Conservation (phyloP, 1,139 yeast species). For the Taphrina pruni region DNA sequence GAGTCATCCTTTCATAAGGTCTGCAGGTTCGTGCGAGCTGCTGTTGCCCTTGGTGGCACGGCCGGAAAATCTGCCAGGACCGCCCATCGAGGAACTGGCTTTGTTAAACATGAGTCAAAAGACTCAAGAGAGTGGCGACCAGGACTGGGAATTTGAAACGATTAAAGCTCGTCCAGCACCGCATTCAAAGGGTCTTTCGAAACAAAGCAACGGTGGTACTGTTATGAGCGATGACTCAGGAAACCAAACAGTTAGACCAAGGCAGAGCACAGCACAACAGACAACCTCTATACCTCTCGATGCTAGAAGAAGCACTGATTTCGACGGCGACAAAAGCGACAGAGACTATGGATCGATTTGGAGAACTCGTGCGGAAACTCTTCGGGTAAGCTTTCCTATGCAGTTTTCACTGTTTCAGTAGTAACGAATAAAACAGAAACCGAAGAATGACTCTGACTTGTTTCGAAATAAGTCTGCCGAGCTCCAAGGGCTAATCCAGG, state of each 20-base stretch:
- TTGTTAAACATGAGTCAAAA: background rate
- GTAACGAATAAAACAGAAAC: background rate
- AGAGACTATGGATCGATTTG: constrained; percentile 8
- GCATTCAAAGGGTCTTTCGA: background rate
- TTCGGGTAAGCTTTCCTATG: background rate
- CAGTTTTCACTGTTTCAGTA: background rate
- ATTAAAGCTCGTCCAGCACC: constrained; percentile 1
- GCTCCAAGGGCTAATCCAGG: constrained; percentile 1
- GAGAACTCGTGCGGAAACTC: background rate
- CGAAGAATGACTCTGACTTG: background rate
- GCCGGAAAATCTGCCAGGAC: background rate
- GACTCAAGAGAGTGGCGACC: background rate
- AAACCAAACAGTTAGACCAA: background rate
- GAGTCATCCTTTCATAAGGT: constrained; percentile 64
- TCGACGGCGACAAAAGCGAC: background rate
- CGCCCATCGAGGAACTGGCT: background rate
- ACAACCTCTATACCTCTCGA: background rate
- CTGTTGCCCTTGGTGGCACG: background rate
- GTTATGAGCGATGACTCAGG: background rate
- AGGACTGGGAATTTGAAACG: constrained; percentile 23
- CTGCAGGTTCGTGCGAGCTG: constrained; percentile 49
- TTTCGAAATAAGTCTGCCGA: background rate
- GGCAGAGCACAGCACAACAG: background rate
- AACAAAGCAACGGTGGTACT: background rate
- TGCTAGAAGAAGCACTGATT: background rate